Evolutionary conservation across 495 filamentous ascomycete genomes (phyloP).

Genomic region (Pyrenula massariospora): DNA sequence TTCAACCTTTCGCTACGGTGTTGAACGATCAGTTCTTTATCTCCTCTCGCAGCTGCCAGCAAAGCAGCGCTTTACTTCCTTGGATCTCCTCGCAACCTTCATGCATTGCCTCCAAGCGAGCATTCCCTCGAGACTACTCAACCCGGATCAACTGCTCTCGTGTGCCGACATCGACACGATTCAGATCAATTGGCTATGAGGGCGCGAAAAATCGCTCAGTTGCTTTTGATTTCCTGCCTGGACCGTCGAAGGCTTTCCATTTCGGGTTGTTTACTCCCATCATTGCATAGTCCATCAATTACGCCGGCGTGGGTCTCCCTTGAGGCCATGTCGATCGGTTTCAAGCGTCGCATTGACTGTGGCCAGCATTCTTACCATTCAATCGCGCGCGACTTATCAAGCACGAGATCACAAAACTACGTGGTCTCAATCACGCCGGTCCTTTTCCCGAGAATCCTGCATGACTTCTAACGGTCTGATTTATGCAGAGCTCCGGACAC

Average conservation of each 20-base stretch:
- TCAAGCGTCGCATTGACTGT: background rate
- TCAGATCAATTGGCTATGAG: background rate
- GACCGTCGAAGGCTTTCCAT: background rate
- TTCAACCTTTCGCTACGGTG: background rate
- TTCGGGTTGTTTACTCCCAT: background rate
- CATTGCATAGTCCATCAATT: background rate
- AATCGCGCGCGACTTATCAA: background rate
- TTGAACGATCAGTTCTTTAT: background rate
- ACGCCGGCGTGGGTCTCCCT: background rate
- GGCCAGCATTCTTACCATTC: background rate
- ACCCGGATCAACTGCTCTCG: too few relatives aligned
- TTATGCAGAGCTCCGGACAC: too few relatives aligned
- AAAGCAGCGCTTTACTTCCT: too few relatives aligned
- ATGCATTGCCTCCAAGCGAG: too few relatives aligned
- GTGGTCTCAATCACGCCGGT: background rate
- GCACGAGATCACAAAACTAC: background rate
- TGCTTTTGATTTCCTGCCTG: background rate
- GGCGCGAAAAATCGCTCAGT: background rate
- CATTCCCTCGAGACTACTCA: too few relatives aligned
- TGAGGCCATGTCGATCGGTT: background rate
- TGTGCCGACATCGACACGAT: background rate
- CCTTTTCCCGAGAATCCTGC: background rate
- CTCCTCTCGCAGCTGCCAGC: too few relatives aligned
- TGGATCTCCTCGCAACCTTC: too few relatives aligned
- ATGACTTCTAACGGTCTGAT: too few relatives aligned